A percentile compares a stretch with the other conserved stretches of the same genome.
Conservation (phyloP, 768 basidiomycete genomes). For the Leucosporidium yakuticum region DNA sequence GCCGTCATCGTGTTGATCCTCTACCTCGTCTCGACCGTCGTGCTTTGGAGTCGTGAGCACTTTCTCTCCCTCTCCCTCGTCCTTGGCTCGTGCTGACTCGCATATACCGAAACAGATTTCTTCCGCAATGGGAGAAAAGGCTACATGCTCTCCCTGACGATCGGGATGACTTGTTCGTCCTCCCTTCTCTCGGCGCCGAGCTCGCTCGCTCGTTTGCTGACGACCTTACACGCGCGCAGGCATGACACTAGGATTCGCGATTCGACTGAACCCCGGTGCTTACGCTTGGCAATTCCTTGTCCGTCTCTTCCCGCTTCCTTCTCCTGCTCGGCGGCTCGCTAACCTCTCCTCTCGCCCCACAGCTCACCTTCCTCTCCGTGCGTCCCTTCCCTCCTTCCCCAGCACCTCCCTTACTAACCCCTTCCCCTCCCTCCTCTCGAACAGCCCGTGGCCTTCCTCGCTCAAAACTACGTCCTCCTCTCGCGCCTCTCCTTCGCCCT, state of each 20-base stretch:
- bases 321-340: no score
- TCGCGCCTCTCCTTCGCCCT: not conserved
- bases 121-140: not conserved
- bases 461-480: conserved; percentile 1
- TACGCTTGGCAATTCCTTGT: not conserved
- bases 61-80: no score
- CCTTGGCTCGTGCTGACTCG: no score
- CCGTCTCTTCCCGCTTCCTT: not conserved
- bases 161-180: conserved; percentile 2
- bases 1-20: no score
- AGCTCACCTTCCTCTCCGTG: not conserved
- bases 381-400: not conserved
- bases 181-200: not conserved
- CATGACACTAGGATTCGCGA: not conserved
- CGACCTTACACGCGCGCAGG: no score
- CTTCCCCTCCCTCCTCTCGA: not conserved
- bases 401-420: not conserved
- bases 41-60: no score
- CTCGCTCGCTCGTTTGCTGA: no score
- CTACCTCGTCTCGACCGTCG: no score
- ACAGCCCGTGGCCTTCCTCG: conserved; percentile 1
- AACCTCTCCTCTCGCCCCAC: no score
- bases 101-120: not conserved
- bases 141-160: conserved; percentile 8
- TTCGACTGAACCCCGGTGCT: not conserved